phyloP scores from a whole-genome alignment of 345 rosid genomes.

The Turritis glabra region DNA sequence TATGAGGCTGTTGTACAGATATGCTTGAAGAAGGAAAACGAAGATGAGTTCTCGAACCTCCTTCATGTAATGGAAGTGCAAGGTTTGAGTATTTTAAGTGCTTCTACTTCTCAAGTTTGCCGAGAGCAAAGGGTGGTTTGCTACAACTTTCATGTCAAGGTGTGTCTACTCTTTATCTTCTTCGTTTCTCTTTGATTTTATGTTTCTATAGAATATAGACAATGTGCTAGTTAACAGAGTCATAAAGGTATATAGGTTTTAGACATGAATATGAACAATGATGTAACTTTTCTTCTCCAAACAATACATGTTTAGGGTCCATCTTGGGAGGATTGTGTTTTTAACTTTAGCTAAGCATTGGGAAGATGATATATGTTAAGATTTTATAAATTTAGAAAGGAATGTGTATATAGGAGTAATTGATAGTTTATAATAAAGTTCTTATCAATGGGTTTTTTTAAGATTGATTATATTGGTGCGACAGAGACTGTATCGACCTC shows the following conservation, averaged over 20 bases:
- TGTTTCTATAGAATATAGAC: neutral
- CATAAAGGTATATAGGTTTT: neutral
- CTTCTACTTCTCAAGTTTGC: conserved; percentile 33
- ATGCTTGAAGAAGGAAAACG: conserved; percentile 20
- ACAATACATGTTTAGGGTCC: neutral
- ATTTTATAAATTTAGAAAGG: neutral
- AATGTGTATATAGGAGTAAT: neutral
- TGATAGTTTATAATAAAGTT: neutral
- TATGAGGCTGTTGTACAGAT: conserved; percentile 36
- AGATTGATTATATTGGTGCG: neutral
- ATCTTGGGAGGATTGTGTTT: neutral
- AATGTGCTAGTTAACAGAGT: neutral
- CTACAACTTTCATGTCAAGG: conserved; percentile 39
- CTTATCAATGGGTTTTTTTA: neutral
- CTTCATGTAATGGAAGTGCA: conserved; percentile 33
- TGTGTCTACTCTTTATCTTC: conserved; percentile 8
- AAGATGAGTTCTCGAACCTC: conserved; percentile 26
- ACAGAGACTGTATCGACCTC: neutral
- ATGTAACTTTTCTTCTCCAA: neutral
- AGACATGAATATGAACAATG: conserved; percentile 5
- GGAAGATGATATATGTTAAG: neutral
- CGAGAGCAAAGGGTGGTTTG: conserved; percentile 23
- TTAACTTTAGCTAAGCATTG: neutral
- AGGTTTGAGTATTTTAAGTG: conserved; percentile 33
- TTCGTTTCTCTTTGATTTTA: neutral